Conservation (phyloP, 768 basidiomycete species). For the Termitomyces sp. region DNA sequence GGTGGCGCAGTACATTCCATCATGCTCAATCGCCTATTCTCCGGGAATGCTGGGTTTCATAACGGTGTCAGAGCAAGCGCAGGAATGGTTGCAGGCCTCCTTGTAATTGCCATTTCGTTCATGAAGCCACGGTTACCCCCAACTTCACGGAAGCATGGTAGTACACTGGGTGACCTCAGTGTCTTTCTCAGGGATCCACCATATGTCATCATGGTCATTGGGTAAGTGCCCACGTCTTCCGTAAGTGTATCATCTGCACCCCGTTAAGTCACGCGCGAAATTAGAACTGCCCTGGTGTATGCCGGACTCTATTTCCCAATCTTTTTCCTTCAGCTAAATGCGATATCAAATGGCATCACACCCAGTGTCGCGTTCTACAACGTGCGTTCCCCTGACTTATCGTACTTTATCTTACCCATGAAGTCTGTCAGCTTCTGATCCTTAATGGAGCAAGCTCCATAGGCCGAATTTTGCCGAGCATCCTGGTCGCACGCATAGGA, state of each 20-base stretch:
- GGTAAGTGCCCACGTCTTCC: slow-evolving; percentile 18
- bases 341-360: slow-evolving; percentile 40
- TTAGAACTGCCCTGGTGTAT: slow-evolving; percentile 29
- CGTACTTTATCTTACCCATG: slow-evolving; percentile 1
- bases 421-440: slow-evolving; percentile 38
- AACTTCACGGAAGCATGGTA: slow-evolving; percentile 25
- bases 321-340: slow-evolving; percentile 53
- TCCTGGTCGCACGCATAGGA: slow-evolving; percentile 24
- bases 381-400: slow-evolving; percentile 22
- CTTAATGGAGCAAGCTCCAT: slow-evolving; percentile 42
- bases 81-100: slow-evolving; percentile 24
- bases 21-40: slow-evolving; percentile 51
- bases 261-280: neutral
- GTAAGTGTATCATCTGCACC: neutral
- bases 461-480: slow-evolving; percentile 31
- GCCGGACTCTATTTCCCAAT: slow-evolving; percentile 43
- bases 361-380: slow-evolving; percentile 52
- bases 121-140: slow-evolving; percentile 38
- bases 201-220: slow-evolving; percentile 38
- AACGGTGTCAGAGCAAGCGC: slow-evolving; percentile 36
- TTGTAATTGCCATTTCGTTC: slow-evolving; percentile 24
- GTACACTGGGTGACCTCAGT: slow-evolving; percentile 21
- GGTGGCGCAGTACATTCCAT: slow-evolving; percentile 61
- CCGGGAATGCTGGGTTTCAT: slow-evolving; percentile 47
- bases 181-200: slow-evolving; percentile 38